Percentiles rank a stretch among this genome's conserved stretches.
phyloP scores from a whole-genome alignment of 1,139 yeast species.

The Magnusiomyces suaveolens region DNA sequence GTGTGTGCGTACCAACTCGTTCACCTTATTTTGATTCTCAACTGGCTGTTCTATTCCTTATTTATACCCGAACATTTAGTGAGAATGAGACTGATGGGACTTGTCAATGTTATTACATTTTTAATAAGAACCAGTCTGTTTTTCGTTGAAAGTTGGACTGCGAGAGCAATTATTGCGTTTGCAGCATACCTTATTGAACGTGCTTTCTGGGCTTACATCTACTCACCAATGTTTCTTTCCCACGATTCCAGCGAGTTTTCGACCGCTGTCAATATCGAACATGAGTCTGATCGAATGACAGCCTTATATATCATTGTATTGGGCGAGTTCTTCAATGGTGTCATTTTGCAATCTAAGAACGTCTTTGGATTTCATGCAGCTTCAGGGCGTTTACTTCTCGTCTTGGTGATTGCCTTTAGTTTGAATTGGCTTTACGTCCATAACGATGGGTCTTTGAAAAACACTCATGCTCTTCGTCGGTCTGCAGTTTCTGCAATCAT shows the following conservation, averaged over 20 bases:
- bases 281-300: conserved; percentile 52
- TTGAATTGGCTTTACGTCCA: conserved; percentile 48
- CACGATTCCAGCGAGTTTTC: conserved; percentile 38
- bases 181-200: conserved; percentile 38
- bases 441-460: conserved; percentile 43
- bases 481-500: conserved; percentile 39
- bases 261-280: conserved; percentile 58
- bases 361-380: conserved; percentile 41
- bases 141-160: conserved; percentile 38
- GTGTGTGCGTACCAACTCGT: conserved; percentile 23
- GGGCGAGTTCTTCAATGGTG: conserved; percentile 52
- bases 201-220: conserved; percentile 20
- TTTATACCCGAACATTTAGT: conserved; percentile 46
- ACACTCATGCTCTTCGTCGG: conserved; percentile 49
- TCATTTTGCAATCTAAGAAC: conserved; percentile 45
- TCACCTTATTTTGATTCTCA: conserved; percentile 19
- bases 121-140: conserved; percentile 29
- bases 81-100: conserved; percentile 42
- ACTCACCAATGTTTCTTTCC: conserved; percentile 39
- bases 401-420: conserved; percentile 43
- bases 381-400: conserved; percentile 42
- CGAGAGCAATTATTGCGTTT: conserved; percentile 41
- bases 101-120: conserved; percentile 19
- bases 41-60: conserved; percentile 37
- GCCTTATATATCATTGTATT: conserved; percentile 56